A percentile compares a stretch with the other conserved stretches of the same genome.
Evolutionary conservation across 257 asterid species (phyloP).

Genomic region (Avicennia marina): DNA sequence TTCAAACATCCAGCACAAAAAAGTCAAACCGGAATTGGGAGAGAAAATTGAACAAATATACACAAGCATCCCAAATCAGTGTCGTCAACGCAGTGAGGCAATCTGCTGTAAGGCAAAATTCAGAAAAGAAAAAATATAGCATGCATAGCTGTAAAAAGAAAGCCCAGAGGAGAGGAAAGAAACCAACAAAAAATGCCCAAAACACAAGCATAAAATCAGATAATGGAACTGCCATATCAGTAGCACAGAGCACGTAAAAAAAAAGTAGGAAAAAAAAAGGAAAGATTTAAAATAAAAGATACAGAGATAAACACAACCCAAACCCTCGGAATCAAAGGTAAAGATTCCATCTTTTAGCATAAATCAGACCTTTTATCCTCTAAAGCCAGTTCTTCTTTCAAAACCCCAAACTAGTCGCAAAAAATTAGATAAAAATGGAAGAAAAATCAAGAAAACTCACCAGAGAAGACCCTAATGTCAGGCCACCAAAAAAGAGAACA

Average conservation of each 20-base stretch:
- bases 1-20: not conserved
- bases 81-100: slow-evolving; percentile 1
- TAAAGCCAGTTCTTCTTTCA: slow-evolving; percentile 6
- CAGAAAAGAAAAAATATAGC: not conserved
- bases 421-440: not conserved
- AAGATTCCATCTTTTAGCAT: slow-evolving; percentile 25
- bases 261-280: not conserved
- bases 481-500: not conserved
- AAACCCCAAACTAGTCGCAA: slow-evolving; percentile 4
- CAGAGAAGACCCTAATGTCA: slow-evolving; percentile 5
- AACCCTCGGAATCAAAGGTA: slow-evolving; percentile 18
- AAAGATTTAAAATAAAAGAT: not conserved
- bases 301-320: slow-evolving; percentile 4
- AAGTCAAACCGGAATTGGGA: not conserved
- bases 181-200: slow-evolving; percentile 32
- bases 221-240: slow-evolving; percentile 27
- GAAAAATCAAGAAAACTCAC: not conserved
- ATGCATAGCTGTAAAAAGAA: slow-evolving; percentile 21
- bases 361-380: slow-evolving; percentile 8
- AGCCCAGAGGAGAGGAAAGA: slow-evolving; percentile 19
- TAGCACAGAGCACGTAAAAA: slow-evolving; percentile 19
- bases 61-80: slow-evolving; percentile 4
- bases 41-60: slow-evolving; percentile 1
- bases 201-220: slow-evolving; percentile 19
- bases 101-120: slow-evolving; percentile 8